phyloP scores from a whole-genome alignment of 306 rosid species.

The Quercus suber region DNA sequence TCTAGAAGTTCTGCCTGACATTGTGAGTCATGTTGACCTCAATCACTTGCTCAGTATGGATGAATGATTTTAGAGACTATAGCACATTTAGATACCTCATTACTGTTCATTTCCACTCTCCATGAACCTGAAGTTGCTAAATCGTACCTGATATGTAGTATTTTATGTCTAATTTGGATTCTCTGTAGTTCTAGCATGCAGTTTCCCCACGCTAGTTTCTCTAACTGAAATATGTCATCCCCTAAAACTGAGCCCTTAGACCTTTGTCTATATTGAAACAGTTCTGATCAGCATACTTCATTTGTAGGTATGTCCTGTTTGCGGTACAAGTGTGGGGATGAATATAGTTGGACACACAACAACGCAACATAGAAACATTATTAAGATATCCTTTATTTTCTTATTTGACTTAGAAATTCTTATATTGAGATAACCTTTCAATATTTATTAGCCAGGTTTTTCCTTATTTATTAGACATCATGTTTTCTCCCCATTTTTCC shows the following conservation, averaged over 20 bases:
- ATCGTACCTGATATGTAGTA: not conserved
- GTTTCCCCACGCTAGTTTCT: not conserved
- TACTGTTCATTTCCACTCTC: not conserved
- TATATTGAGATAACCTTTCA: not conserved
- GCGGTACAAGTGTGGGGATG: slow-evolving; percentile 43
- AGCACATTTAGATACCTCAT: not conserved
- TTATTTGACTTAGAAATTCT: not conserved
- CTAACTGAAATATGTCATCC: not conserved
- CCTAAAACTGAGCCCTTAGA: not conserved
- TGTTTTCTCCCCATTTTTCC: not conserved
- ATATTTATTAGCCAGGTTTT: not conserved
- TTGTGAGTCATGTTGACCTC: not conserved
- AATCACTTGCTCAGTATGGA: not conserved
- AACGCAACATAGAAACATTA: slow-evolving; percentile 51
- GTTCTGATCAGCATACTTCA: slow-evolving; percentile 17
- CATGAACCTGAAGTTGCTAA: not conserved
- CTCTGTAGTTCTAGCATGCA: not conserved
- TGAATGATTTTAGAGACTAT: not conserved
- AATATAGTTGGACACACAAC: slow-evolving; percentile 65
- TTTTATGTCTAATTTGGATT: not conserved
- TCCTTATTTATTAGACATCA: not conserved
- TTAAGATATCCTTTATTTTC: slow-evolving; percentile 62
- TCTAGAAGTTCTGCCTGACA: not conserved
- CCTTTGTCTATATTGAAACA: not conserved
- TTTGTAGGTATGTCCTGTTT: slow-evolving; percentile 73